Base-by-base conservation (phyloP, 1,139 yeast species). In the Pichia sorboxylosa region DNA sequence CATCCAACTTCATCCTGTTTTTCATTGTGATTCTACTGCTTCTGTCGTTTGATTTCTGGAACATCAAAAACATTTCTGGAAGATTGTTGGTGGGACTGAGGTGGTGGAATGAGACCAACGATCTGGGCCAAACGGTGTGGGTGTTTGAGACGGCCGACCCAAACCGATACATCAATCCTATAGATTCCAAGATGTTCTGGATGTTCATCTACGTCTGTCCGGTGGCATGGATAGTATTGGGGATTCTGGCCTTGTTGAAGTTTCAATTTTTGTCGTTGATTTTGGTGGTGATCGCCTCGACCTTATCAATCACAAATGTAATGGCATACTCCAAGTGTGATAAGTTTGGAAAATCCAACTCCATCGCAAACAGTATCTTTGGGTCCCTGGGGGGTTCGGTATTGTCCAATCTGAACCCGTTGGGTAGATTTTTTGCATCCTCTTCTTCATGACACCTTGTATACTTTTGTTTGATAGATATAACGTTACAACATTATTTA, bases 101-200 rank as follows among this genome's bases (percentile, higher is more conserved):
- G 44, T 87, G 96, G 95, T 85, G 95, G 94, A 84, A 83, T 52
- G 87, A 80, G 50, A 64, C 66, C 26, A 69, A 63, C 27, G 60
- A 74, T 45, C 48, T 62, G 10, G 87, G 90, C 24, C 79, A 77
- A 42, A 77, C 82, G 40, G 72, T 79, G 14, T 83, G 94, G 94
- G 93, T 83, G 14, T 83, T 83, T 53, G 94, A 83, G 54, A 74
- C 84, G 2, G 90, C 92, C 2, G 83, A 81, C 48, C 92, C 93
- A 2, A 68, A 69, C 38, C 65, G 92, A 33, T 73, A 78, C 44
- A 81, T 87, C 46, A 90, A 87, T 49, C 94, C 95, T 20, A 82
- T 90, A 31, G 98, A 90, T 52, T 78, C 93, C 6, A 79, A 76
- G 46, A 69, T 83, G 35, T 90, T 90, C 51, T 90, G 98, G 98